A percentile compares a stretch with the other conserved stretches of the same genome.
Evolutionary conservation across 768 basidiomycete genomes (phyloP).

Genomic region (Podaxis sp.): DNA sequence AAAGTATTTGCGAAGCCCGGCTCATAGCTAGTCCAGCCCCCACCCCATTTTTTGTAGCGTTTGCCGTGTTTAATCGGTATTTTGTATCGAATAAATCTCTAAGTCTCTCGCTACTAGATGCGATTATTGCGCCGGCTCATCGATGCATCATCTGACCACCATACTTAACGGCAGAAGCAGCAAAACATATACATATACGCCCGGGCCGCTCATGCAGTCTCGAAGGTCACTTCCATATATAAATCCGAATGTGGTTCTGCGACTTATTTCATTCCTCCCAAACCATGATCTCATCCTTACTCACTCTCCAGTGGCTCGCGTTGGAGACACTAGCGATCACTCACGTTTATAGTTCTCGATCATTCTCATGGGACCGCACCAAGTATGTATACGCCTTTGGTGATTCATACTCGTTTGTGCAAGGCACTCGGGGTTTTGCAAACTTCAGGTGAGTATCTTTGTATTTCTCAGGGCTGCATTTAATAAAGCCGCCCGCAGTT

Average conservation of each 20-base stretch:
- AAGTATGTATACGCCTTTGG: slow-evolving; percentile 52
- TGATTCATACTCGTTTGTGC: slow-evolving; percentile 56
- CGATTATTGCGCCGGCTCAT: not conserved
- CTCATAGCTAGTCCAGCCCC: not conserved
- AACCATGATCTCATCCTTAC: not conserved
- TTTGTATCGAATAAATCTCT: not conserved
- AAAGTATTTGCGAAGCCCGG: not conserved
- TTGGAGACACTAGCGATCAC: not conserved
- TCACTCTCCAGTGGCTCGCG: not conserved
- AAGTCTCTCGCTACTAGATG: not conserved
- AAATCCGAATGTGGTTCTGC: too few relatives aligned
- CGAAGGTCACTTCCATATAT: too few relatives aligned
- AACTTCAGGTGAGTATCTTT: slow-evolving; percentile 42
- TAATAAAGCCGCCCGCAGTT: slow-evolving; percentile 26
- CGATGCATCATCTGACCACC: not conserved
- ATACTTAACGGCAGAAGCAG: not conserved
- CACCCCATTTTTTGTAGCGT: not conserved
- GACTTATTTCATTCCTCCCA: not conserved
- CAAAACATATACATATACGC: not conserved
- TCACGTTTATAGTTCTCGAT: not conserved
- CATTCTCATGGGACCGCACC: slow-evolving; percentile 5
- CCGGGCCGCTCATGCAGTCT: not conserved
- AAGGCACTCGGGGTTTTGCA: slow-evolving; percentile 44
- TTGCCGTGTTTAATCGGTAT: not conserved
- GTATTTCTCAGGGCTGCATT: not conserved